Base-by-base conservation (phyloP, 1,139 yeast species). In the Kluyveromyces sp. region DNA sequence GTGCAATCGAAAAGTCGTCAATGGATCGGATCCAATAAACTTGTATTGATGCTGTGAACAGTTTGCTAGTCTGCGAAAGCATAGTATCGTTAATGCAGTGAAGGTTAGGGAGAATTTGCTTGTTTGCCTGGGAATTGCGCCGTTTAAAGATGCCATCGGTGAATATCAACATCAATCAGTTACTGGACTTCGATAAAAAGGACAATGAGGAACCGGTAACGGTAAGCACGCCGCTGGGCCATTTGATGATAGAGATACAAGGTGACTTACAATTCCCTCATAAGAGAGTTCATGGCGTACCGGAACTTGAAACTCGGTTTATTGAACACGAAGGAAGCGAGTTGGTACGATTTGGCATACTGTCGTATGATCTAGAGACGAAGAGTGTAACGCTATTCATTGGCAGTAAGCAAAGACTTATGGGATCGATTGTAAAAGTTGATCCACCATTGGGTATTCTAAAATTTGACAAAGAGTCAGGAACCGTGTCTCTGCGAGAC, bases 191-290 rank as follows among this genome's bases (percentile, higher is more conserved):
- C 11, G 41, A 39, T 8, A 19, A 36, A 11, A 25, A 31, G 4
- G 39, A 34, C 12, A 40, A 33, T 4, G 37, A 25, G 13, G 28
- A 31, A 8, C 22, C 41, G 2, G 36, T 36, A 7, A 39, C 53
- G 3, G 49, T 58, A 4, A 43, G 44, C n/a, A 58, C 89, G 0
- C 74, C 80, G 0, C 62, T 66, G 39, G 92, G 89, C 0, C 68
- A 77, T 31, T 69, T 75, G 1, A 54, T 83, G 9, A 51, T 83
- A 20, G 92, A 83, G 58, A 81, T 83, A 15, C 92, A 83, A 58
- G 92, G 92, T 3, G 84, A 78, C 31, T 59, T 83, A 36, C 75
- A 77, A 44, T 56, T 78, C 1, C 88, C 88, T 0, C 48, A 55
- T 1, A 57, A 56, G 20, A 65, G 64, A 32, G 19, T 26, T 7